Conservation (phyloP, 2,329 filamentous ascomycete genomes). For the Tolypocladium cylindrosporum region DNA sequence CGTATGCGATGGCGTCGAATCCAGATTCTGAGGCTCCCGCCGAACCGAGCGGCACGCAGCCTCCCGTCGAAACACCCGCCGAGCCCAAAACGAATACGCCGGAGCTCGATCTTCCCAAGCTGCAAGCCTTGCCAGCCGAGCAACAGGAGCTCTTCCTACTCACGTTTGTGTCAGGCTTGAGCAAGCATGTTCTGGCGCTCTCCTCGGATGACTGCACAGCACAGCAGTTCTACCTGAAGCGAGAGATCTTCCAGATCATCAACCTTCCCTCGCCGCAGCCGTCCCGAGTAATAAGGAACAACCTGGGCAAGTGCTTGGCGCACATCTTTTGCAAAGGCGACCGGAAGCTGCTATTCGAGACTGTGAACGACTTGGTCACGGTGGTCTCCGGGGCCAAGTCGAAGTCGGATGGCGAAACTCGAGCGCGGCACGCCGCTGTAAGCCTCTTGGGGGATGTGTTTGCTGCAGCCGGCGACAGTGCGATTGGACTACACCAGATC, state of each 20-base stretch:
- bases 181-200: constrained; percentile 67
- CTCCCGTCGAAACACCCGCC: constrained; percentile 21
- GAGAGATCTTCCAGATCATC: constrained; percentile 88
- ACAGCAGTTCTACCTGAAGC: constrained; percentile 87
- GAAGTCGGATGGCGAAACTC: constrained; percentile 64
- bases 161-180: constrained; percentile 75
- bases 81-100: constrained; percentile 43
- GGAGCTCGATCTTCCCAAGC: constrained; percentile 82
- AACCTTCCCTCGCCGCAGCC: constrained; percentile 75
- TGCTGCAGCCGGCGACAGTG: constrained; percentile 86
- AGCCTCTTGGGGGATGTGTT: constrained; percentile 84
- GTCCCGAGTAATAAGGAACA: constrained; percentile 82
- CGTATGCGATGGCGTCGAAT: constrained; percentile 24
- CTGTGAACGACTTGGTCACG: constrained; percentile 74
- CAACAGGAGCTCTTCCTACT: constrained; percentile 94
- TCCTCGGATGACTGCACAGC: constrained; percentile 71
- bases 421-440: constrained; percentile 77
- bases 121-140: constrained; percentile 80
- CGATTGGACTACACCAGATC: constrained; percentile 70
- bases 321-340: constrained; percentile 79
- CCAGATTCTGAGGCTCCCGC: constrained; percentile 24
- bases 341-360: constrained; percentile 86
- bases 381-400: constrained; percentile 66
- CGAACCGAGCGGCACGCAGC: constrained; percentile 9
- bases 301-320: constrained; percentile 73